Evolutionary conservation across 2,329 filamentous ascomycete species (phyloP).

Genomic region (Dendrostoma leiphaemia): DNA sequence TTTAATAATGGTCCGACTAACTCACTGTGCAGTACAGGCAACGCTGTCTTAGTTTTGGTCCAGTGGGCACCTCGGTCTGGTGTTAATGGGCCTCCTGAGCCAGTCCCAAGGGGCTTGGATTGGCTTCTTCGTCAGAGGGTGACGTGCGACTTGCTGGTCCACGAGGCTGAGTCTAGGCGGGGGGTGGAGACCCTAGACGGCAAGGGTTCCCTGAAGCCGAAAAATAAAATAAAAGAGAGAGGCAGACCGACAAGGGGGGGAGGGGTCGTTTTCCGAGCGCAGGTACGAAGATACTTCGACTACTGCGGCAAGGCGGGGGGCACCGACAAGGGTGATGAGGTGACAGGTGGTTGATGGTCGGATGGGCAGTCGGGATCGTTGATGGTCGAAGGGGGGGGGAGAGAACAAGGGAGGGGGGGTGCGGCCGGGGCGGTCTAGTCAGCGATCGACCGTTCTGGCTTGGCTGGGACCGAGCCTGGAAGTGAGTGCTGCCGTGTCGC

Average conservation of each 20-base stretch:
- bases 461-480: constrained; percentile 1
- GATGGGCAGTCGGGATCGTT: too few relatives aligned
- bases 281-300: too few relatives aligned
- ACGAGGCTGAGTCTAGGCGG: constrained; percentile 19
- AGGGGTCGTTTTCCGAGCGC: too few relatives aligned
- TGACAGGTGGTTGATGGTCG: not conserved
- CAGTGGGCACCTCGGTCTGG: constrained; percentile 13
- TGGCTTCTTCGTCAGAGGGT: constrained; percentile 18
- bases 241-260: not conserved
- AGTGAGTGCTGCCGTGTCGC: constrained; percentile 3
- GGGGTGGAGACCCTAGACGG: constrained; percentile 3
- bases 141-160: constrained; percentile 18
- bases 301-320: too few relatives aligned
- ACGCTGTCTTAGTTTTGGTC: constrained; percentile 9
- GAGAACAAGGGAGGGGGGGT: constrained; percentile 9
- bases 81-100: constrained; percentile 20
- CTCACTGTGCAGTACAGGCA: constrained; percentile 10
- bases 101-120: constrained; percentile 12
- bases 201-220: constrained; percentile 11
- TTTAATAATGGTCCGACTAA: not conserved
- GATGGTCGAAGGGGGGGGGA: not conserved
- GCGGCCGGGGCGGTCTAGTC: constrained; percentile 9
- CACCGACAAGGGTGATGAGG: not conserved
- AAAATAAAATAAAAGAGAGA: too few relatives aligned
- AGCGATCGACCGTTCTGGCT: constrained; percentile 19